These are phyloP conservation scores for Oryza rufipogon DNA, from an alignment of 176 grass and related monocot species.

Conservation along the genomic window DNA sequence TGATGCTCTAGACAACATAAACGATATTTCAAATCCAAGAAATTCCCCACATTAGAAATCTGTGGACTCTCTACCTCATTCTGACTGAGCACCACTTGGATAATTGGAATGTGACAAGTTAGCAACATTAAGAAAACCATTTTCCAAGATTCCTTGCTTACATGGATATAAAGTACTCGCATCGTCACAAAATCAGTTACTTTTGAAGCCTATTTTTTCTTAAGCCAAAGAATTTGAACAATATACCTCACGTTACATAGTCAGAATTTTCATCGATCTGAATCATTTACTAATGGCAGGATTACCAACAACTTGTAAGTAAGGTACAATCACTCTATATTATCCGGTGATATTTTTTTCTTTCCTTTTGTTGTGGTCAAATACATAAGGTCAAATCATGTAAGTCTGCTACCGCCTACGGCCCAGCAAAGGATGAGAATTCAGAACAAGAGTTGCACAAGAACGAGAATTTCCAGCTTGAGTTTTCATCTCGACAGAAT, in stretches of 20 bases:
- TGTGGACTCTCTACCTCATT: too few species aligned
- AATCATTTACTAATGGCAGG: background rate
- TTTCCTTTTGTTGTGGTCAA: background rate
- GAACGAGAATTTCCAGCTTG: background rate
- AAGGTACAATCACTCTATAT: background rate
- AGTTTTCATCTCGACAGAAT: background rate
- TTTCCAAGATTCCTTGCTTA: background rate
- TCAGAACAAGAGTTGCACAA: background rate
- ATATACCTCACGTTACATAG: background rate
- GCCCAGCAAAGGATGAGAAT: background rate
- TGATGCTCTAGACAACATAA: too few species aligned
- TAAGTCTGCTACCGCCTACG: background rate
- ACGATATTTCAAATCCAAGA: too few species aligned
- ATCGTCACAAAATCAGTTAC: background rate
- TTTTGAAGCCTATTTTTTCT: background rate
- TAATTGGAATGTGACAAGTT: too few species aligned
- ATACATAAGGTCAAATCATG: background rate
- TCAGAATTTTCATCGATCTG: background rate
- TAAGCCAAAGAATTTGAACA: background rate
- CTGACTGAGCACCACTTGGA: background rate
- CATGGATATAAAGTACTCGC: background rate
- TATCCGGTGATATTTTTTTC: background rate
- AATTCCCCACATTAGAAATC: too few species aligned
- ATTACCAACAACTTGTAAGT: background rate
- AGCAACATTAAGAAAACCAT: too few species aligned